A percentile compares a stretch with the other conserved stretches of the same genome.
Conservation (phyloP, 2,329 filamentous ascomycete genomes). For the Beauveria rudraprayagi region DNA sequence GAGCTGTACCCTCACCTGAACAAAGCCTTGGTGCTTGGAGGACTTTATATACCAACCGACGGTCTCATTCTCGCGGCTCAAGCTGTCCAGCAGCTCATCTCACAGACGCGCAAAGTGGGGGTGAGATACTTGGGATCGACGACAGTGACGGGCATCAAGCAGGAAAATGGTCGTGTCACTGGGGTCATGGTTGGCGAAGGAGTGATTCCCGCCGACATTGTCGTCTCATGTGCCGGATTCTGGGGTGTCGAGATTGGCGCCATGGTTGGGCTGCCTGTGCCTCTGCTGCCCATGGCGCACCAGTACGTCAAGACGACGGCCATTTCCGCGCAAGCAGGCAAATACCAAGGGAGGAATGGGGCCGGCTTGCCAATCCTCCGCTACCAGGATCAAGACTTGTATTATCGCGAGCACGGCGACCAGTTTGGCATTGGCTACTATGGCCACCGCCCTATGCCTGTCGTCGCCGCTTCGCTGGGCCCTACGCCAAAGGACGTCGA, state of each 20-base stretch:
- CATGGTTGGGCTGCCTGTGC: slow-evolving; percentile 50
- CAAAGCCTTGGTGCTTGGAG: slow-evolving; percentile 45
- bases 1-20: slow-evolving; percentile 47
- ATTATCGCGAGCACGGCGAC: slow-evolving; percentile 57
- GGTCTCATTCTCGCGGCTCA: slow-evolving; percentile 52
- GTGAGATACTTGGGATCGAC: slow-evolving; percentile 50
- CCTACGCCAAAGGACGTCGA: slow-evolving; percentile 44
- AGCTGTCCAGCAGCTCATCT: slow-evolving; percentile 54
- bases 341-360: slow-evolving; percentile 32
- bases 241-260: slow-evolving; percentile 59
- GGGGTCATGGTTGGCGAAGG: slow-evolving; percentile 44
- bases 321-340: slow-evolving; percentile 35
- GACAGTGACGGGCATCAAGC: slow-evolving; percentile 49
- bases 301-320: slow-evolving; percentile 56
- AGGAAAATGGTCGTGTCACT: slow-evolving; percentile 40
- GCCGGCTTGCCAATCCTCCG: slow-evolving; percentile 51
- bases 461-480: slow-evolving; percentile 46
- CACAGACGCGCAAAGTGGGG: slow-evolving; percentile 47
- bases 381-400: slow-evolving; percentile 56
- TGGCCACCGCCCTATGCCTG: slow-evolving; percentile 53
- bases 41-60: slow-evolving; percentile 52
- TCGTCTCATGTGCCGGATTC: slow-evolving; percentile 56
- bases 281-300: slow-evolving; percentile 52
- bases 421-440: slow-evolving; percentile 57
- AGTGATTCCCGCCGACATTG: slow-evolving; percentile 47